Base-by-base conservation (phyloP, 2,329 filamentous ascomycete genomes). In the Pseudocercospora fijiensis region DNA sequence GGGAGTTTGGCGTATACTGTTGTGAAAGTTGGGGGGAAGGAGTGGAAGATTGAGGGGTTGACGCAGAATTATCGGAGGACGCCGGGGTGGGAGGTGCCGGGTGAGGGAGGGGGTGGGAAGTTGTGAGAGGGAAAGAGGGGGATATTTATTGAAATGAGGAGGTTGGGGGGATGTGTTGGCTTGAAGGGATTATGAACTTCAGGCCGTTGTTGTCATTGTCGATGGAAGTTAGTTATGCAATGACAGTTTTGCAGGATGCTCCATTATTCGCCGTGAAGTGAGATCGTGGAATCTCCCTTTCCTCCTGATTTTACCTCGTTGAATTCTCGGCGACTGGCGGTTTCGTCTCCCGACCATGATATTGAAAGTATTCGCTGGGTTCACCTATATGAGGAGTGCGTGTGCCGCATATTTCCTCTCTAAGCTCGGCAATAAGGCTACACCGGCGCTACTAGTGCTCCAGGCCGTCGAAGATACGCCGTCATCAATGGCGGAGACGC, bases 51-150 rank as follows among this genome's bases (percentile, higher is more conserved):
- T 60, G 65, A 68, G 37, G 65, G 66, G 9, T 62, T 68, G 62
- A 65, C 64, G 58, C 67, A 69, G 66, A 65, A 63, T 45, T 69
- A 69, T 60, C 61, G 64, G 60, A 61, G 67, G 57, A 66, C 64
- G 33, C 61, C 58, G 24, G 67, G 67, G 6, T 69, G 67, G 67
- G 63, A 66, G 67, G 30, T n/a, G 5, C 45, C 18, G 45, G 6
- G 24, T 49, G 5, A 13, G 3, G 16, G 16, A 7, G 37, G 37
- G 13, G 1, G 3, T n/a, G 33, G 13, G 16, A 5, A 37, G 4
- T n/a, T n/a, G n/a, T n/a, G n/a, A n/a, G n/a, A n/a, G 37, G 16
- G 2, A 13, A 33, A 33, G 30, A 33, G 9, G 30, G 11, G 30
- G 4, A 6, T 13, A 18, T 2, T n/a, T n/a, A 7, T 41, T 41